Conservation (phyloP, 164 flowering plant species). For the Tetracentron sinense region DNA sequence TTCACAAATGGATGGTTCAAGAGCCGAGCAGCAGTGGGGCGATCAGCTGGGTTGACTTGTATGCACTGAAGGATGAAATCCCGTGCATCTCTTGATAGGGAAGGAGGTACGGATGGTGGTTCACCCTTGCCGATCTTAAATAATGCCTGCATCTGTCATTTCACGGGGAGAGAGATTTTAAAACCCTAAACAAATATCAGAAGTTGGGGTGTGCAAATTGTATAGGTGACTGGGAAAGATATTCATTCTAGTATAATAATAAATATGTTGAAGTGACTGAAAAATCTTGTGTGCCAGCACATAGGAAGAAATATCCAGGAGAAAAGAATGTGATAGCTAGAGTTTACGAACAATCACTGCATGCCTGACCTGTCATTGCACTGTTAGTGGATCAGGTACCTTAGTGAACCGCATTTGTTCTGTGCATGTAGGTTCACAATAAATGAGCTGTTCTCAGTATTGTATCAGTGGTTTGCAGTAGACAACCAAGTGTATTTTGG, state of each 20-base stretch:
- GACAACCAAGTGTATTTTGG: too few relatives aligned
- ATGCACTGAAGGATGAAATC: constrained; percentile 70
- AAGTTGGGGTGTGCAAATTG: neutral
- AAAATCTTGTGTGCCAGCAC: neutral
- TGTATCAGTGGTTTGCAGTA: too few relatives aligned
- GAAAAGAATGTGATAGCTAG: too few relatives aligned
- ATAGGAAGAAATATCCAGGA: neutral
- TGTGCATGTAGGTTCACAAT: too few relatives aligned
- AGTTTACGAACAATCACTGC: too few relatives aligned
- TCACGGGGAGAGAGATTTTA: constrained; percentile 3
- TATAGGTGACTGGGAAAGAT: constrained; percentile 2
- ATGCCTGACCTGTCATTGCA: too few relatives aligned
- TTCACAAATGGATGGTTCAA: constrained; percentile 75
- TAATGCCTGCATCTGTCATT: constrained; percentile 65
- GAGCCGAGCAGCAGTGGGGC: constrained; percentile 77
- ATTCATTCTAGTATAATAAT: neutral
- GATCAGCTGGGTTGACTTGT: constrained; percentile 55
- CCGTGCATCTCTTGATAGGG: constrained; percentile 62
- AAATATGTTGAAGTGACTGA: neutral
- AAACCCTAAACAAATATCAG: neutral
- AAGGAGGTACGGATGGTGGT: constrained; percentile 60
- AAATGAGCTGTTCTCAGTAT: too few relatives aligned
- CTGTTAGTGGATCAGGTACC: too few relatives aligned
- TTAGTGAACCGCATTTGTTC: too few relatives aligned
- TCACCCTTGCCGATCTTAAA: constrained; percentile 68